Conservation (phyloP, 2,329 filamentous ascomycete species). For the Pseudofabraea citricarpa region DNA sequence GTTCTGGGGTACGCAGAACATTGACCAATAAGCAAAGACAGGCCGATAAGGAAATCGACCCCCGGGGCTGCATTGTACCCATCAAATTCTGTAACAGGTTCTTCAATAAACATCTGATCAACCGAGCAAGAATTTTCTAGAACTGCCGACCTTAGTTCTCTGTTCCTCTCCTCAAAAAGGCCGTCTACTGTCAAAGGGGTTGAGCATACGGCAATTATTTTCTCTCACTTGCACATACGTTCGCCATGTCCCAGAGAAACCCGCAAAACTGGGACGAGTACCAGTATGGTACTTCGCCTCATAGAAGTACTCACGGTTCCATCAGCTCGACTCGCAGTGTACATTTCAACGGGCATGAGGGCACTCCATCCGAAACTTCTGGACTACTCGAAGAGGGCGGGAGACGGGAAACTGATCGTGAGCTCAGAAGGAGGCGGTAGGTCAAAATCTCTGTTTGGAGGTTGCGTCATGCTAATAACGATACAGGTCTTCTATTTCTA, state of each 20-base stretch:
- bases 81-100: too few species aligned
- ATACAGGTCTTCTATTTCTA: constrained; percentile 52
- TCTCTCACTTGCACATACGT: too few species aligned
- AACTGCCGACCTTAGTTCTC: neutral
- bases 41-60: too few species aligned
- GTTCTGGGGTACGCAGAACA: too few species aligned
- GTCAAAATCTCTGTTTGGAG: constrained; percentile 2
- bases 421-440: constrained; percentile 25
- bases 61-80: too few species aligned
- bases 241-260: constrained; percentile 18
- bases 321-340: constrained; percentile 25
- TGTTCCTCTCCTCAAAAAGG: neutral
- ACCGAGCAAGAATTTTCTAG: constrained; percentile 1
- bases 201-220: too few species aligned
- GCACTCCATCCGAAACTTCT: constrained; percentile 11
- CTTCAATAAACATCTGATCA: neutral
- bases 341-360: constrained; percentile 20
- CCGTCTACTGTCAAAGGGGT: too few species aligned
- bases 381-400: constrained; percentile 9
- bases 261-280: constrained; percentile 28
- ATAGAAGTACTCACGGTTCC: constrained; percentile 17
- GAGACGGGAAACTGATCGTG: constrained; percentile 12
- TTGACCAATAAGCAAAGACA: too few species aligned
- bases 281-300: constrained; percentile 23
- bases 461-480: neutral